Percentiles rank a stretch among this genome's conserved stretches.
Evolutionary conservation across 75 land plant species (phyloP).

Genomic region (Pinus albicaulis): DNA sequence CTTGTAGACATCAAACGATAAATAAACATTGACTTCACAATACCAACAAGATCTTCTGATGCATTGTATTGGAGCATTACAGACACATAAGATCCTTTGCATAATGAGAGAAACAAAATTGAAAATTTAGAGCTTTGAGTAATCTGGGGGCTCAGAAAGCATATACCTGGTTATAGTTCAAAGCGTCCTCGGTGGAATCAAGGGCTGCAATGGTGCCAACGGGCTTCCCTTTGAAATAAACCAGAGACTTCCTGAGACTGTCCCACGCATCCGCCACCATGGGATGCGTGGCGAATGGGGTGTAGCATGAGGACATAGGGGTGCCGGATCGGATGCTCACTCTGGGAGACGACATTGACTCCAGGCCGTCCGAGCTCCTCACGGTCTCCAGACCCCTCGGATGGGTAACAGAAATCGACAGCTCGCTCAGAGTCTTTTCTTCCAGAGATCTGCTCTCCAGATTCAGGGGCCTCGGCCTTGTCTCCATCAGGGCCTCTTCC

Average conservation of each 20-base stretch:
- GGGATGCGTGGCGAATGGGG: constrained; percentile 66
- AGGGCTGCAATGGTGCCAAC: constrained; percentile 67
- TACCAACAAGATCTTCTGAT: no score
- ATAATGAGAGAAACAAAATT: no score
- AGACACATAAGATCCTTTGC: no score
- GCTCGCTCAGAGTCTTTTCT: neutral
- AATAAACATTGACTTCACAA: no score
- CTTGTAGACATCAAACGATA: no score
- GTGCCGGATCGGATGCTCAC: constrained; percentile 56
- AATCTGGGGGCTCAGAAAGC: neutral
- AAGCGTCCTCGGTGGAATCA: constrained; percentile 47
- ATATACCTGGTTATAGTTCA: constrained; percentile 72
- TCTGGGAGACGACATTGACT: constrained; percentile 11
- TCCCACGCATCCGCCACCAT: constrained; percentile 70
- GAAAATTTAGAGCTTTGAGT: neutral
- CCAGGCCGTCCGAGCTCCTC: constrained; percentile 1
- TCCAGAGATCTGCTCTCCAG: constrained; percentile 2
- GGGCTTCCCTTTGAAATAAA: constrained; percentile 43
- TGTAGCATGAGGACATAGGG: constrained; percentile 39
- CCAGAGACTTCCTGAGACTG: constrained; percentile 37
- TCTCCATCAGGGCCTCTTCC: neutral
- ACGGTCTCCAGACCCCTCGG: neutral
- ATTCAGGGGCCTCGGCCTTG: constrained; percentile 10
- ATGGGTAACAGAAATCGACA: no score
- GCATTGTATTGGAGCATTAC: no score